Percentiles rank a stretch among this genome's conserved stretches.
Evolutionary conservation across 2,329 filamentous ascomycete species (phyloP).

Genomic region (Trichophyton verrucosum): DNA sequence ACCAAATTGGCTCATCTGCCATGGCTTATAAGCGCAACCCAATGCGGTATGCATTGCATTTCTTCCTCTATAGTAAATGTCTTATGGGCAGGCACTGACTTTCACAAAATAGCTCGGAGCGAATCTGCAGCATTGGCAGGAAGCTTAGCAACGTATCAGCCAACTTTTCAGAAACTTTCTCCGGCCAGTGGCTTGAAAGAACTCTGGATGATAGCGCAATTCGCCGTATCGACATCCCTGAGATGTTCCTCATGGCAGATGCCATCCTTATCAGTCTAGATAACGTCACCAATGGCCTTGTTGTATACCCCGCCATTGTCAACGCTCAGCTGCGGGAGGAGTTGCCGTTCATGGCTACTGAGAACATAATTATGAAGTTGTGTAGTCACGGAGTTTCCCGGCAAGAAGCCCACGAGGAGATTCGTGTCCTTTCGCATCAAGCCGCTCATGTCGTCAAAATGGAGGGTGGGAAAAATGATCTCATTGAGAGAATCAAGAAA

Average conservation of each 20-base stretch:
- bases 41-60: constrained; percentile 25
- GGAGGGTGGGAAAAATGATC: constrained; percentile 64
- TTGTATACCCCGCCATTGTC: constrained; percentile 69
- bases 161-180: constrained; percentile 53
- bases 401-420: constrained; percentile 78
- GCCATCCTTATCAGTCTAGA: constrained; percentile 54
- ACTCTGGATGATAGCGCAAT: constrained; percentile 56
- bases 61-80: not conserved
- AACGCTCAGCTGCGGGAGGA: constrained; percentile 56
- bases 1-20: constrained; percentile 60
- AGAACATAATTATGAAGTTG: constrained; percentile 64
- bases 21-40: constrained; percentile 56
- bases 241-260: constrained; percentile 56
- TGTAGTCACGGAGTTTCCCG: constrained; percentile 57
- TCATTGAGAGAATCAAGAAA: constrained; percentile 62
- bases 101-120: constrained; percentile 34
- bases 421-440: constrained; percentile 69
- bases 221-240: constrained; percentile 47
- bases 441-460: constrained; percentile 59
- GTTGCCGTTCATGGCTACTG: constrained; percentile 75
- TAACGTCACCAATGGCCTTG: constrained; percentile 55
- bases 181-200: constrained; percentile 64
- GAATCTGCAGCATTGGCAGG: constrained; percentile 47
- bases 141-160: constrained; percentile 43
- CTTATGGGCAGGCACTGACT: not conserved